These are phyloP conservation scores for Barnettozyma hawaiiensis DNA, from an alignment of 1,139 yeast genomes.

Conservation along the genomic window DNA sequence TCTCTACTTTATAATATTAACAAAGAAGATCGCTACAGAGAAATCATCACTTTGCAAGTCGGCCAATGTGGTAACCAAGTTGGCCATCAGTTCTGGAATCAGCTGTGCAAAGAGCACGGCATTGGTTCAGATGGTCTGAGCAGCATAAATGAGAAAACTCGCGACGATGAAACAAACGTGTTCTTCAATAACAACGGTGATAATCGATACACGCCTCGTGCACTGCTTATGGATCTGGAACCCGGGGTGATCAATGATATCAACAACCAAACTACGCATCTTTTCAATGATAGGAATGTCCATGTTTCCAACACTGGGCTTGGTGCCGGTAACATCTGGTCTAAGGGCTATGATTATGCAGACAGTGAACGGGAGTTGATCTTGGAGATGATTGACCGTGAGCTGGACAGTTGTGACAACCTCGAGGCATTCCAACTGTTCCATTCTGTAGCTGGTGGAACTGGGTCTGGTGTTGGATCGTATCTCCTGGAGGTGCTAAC, in stretches of 20 bases:
- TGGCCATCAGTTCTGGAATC: constrained; percentile 91
- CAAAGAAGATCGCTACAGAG: constrained; percentile 24
- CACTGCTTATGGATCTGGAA: constrained; percentile 79
- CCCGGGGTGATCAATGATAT: constrained; percentile 82
- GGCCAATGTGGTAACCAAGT: constrained; percentile 98
- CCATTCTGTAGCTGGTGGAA: constrained; percentile 98
- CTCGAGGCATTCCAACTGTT: constrained; percentile 84
- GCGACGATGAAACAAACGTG: constrained; percentile 74
- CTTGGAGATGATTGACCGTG: constrained; percentile 80
- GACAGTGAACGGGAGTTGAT: constrained; percentile 62
- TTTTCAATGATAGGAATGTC: constrained; percentile 81
- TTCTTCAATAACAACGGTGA: constrained; percentile 79
- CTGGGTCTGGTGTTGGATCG: constrained; percentile 95
- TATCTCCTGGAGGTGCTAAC: constrained; percentile 67
- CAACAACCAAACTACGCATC: constrained; percentile 43
- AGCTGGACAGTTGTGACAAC: constrained; percentile 86
- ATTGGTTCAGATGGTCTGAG: constrained; percentile 65
- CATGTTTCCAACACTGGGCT: constrained; percentile 76
- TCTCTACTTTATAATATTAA: not conserved
- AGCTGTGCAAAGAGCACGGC: constrained; percentile 84
- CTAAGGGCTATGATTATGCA: constrained; percentile 81
- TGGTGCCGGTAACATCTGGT: constrained; percentile 97
- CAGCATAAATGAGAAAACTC: constrained; percentile 29
- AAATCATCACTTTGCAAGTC: constrained; percentile 59
- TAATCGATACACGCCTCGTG: constrained; percentile 79